Evolutionary conservation across 768 basidiomycete species (phyloP).

Genomic region (Trametes maxima): DNA sequence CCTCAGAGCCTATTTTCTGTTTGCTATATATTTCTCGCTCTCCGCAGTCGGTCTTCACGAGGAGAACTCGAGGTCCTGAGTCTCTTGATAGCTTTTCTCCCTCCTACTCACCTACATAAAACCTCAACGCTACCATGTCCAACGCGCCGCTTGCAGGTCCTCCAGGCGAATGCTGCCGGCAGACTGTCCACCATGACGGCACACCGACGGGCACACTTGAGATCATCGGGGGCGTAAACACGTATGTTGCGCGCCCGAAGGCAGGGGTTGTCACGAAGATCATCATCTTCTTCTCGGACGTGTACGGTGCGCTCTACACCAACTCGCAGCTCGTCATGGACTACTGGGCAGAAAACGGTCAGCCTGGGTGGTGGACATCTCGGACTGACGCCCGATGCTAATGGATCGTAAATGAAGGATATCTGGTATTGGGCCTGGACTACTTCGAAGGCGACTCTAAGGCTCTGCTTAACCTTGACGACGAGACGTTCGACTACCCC

Average conservation of each 20-base stretch:
- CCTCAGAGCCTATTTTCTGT: too few relatives aligned
- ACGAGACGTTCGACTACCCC: conserved; percentile 37
- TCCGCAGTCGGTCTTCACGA: too few relatives aligned
- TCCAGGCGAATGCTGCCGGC: conserved; percentile 53
- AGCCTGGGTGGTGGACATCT: background rate
- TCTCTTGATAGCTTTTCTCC: too few relatives aligned
- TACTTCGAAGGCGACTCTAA: conserved; percentile 66
- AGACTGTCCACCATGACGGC: conserved; percentile 54
- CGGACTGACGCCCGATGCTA: background rate
- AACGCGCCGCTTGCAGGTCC: conserved; percentile 13
- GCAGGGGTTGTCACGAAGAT: conserved; percentile 39
- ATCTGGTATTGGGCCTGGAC: conserved; percentile 58
- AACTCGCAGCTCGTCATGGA: conserved; percentile 66
- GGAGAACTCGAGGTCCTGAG: too few relatives aligned
- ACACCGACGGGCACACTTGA: conserved; percentile 45
- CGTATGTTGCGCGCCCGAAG: conserved; percentile 56
- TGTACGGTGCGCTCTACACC: conserved; percentile 59
- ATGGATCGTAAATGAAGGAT: conserved; percentile 41
- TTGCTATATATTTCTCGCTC: too few relatives aligned
- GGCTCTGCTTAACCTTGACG: conserved; percentile 40
- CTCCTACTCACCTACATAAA: background rate
- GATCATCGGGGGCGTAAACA: conserved; percentile 46
- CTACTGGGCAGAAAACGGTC: conserved; percentile 63
- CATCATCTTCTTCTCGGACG: conserved; percentile 59
- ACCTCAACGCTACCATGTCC: background rate